phyloP scores from a whole-genome alignment of 2,329 filamentous ascomycete species.

The Sodiomyces alkalinus region DNA sequence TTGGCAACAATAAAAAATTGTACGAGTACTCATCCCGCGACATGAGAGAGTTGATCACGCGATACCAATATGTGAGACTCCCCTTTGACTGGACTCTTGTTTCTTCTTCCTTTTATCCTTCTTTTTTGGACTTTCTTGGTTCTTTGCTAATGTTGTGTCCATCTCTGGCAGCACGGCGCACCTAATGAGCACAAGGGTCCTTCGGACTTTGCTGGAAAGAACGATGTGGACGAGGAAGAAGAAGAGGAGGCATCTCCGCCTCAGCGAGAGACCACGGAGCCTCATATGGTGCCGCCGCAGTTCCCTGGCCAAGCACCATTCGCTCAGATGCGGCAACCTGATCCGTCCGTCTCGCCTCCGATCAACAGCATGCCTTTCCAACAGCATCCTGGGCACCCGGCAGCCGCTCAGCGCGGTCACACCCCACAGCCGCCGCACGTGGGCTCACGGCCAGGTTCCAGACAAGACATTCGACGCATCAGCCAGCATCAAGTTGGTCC shows the following conservation, averaged over 20 bases:
- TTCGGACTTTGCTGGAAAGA: slow-evolving; percentile 74
- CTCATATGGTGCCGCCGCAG: slow-evolving; percentile 54
- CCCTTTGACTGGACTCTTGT: too few species aligned
- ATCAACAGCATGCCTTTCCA: slow-evolving; percentile 65
- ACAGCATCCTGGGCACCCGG: slow-evolving; percentile 27
- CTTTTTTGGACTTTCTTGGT: too few species aligned
- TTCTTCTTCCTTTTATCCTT: too few species aligned
- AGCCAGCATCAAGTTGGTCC: slow-evolving; percentile 49
- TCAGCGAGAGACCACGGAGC: slow-evolving; percentile 43
- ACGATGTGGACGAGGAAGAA: slow-evolving; percentile 74
- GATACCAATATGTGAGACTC: slow-evolving; percentile 75
- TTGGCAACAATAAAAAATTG: slow-evolving; percentile 96
- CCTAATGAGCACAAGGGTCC: slow-evolving; percentile 96
- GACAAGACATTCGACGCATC: slow-evolving; percentile 62
- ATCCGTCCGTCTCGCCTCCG: slow-evolving; percentile 77
- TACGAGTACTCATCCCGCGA: slow-evolving; percentile 94
- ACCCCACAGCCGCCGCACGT: slow-evolving; percentile 71
- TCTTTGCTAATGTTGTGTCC: too few species aligned
- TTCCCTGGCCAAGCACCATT: slow-evolving; percentile 56
- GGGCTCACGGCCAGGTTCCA: slow-evolving; percentile 62
- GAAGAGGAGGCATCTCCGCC: slow-evolving; percentile 61
- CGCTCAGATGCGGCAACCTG: slow-evolving; percentile 66
- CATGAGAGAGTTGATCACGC: slow-evolving; percentile 76
- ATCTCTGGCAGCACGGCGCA: slow-evolving; percentile 73
- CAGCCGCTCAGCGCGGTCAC: slow-evolving; percentile 51